Percentiles rank a stretch among this genome's conserved stretches.
phyloP scores from a whole-genome alignment of 371 early-diverging fungal genomes.

The Quaeritorhiza haematococci region DNA sequence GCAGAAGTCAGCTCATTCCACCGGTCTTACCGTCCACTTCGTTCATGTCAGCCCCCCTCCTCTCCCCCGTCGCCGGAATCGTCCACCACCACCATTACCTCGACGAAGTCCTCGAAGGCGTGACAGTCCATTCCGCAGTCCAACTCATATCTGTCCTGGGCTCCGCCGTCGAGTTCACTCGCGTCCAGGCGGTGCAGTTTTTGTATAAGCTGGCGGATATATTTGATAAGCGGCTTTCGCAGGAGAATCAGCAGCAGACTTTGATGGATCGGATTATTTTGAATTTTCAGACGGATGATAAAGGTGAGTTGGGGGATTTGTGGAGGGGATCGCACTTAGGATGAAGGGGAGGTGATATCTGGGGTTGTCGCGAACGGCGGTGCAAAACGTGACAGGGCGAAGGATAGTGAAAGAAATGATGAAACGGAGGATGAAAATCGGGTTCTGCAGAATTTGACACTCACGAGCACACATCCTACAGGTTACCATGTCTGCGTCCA shows the following conservation, averaged over 20 bases:
- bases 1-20: too few species aligned
- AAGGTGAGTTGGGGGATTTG: conserved; percentile 22
- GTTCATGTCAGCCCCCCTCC: too few species aligned
- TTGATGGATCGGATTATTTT: conserved; percentile 20
- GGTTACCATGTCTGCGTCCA: conserved; percentile 5
- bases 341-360: background rate
- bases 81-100: too few species aligned
- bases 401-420: too few species aligned
- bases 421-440: background rate
- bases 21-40: too few species aligned
- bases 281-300: conserved; percentile 33
- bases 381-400: too few species aligned
- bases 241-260: conserved; percentile 18
- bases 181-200: conserved; percentile 25
- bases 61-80: too few species aligned
- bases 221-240: conserved; percentile 16
- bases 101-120: conserved; percentile 31
- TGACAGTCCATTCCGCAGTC: conserved; percentile 35
- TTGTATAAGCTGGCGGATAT: conserved; percentile 33
- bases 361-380: background rate
- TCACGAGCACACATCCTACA: background rate
- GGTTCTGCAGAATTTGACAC: background rate
- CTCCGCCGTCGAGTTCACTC: conserved; percentile 22
- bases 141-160: conserved; percentile 39
- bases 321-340: background rate